Conservation (phyloP, 805 yeast species). For the Scheffersomyces amazonensis region DNA sequence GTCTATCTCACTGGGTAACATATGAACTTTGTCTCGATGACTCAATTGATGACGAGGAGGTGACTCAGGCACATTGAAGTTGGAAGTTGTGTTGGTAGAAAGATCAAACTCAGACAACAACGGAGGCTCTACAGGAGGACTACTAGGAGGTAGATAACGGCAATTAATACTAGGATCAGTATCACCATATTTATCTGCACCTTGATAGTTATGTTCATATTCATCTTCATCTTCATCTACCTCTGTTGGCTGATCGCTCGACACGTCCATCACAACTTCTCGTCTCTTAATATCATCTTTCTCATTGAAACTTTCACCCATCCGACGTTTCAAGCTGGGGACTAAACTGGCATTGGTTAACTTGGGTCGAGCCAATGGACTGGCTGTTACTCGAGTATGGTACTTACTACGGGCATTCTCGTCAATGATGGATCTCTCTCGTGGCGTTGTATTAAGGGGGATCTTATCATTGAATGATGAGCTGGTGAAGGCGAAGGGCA, state of each 20-base stretch:
- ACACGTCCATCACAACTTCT: constrained; percentile 15
- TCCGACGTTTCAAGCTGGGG: constrained; percentile 38
- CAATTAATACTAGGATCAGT: too few relatives aligned
- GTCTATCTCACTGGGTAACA: constrained; percentile 11
- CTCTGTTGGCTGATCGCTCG: constrained; percentile 16
- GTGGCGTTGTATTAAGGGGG: constrained; percentile 38
- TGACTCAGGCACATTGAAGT: constrained; percentile 23
- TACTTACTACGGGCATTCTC: constrained; percentile 44
- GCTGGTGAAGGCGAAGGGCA: constrained; percentile 50
- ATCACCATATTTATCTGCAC: not conserved
- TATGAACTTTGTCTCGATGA: constrained; percentile 7
- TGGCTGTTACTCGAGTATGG: constrained; percentile 32
- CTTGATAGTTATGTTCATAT: constrained; percentile 2
- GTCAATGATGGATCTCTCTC: constrained; percentile 37
- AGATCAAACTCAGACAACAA: constrained; percentile 29
- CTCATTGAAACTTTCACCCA: constrained; percentile 44
- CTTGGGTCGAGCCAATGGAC: not conserved
- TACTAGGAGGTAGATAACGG: constrained; percentile 26
- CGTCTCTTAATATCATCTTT: constrained; percentile 37
- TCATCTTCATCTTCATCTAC: constrained; percentile 13
- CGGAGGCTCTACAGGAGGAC: constrained; percentile 37
- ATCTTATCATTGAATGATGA: constrained; percentile 30
- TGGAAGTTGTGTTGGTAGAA: constrained; percentile 16
- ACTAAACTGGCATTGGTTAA: constrained; percentile 16
- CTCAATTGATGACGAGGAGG: constrained; percentile 11